These are phyloP conservation scores for Gynochthodes officinalis DNA, from an alignment of 257 asterid species.

Conservation along the genomic window DNA sequence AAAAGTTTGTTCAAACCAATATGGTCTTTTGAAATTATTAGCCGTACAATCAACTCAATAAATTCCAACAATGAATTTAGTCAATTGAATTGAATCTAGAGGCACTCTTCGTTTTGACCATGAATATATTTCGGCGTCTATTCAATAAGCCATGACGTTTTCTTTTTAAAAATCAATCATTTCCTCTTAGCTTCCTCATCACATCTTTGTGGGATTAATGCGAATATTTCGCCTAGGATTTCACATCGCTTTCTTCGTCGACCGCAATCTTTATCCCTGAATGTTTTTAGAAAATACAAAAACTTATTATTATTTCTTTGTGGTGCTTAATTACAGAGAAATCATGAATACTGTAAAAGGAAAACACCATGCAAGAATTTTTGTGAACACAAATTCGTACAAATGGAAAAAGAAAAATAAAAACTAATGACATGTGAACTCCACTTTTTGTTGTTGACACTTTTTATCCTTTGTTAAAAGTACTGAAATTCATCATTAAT, in stretches of 20 bases:
- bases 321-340: too few relatives aligned
- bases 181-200: neutral
- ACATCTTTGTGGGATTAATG: neutral
- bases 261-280: neutral
- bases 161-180: too few relatives aligned
- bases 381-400: too few relatives aligned
- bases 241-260: neutral
- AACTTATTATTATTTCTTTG: neutral
- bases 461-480: too few relatives aligned
- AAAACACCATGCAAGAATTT: too few relatives aligned
- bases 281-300: neutral
- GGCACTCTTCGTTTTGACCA: slow-evolving; percentile 9
- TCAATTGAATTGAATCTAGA: neutral
- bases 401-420: too few relatives aligned
- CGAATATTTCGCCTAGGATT: neutral
- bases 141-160: neutral
- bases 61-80: neutral
- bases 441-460: too few relatives aligned
- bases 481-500: too few relatives aligned
- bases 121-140: too few relatives aligned
- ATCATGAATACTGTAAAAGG: too few relatives aligned
- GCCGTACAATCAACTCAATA: neutral
- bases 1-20: too few relatives aligned
- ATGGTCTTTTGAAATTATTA: neutral
- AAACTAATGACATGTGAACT: too few relatives aligned